Evolutionary conservation across 2,329 filamentous ascomycete genomes (phyloP).

Genomic region (Purpureocillium takamizusanense): DNA sequence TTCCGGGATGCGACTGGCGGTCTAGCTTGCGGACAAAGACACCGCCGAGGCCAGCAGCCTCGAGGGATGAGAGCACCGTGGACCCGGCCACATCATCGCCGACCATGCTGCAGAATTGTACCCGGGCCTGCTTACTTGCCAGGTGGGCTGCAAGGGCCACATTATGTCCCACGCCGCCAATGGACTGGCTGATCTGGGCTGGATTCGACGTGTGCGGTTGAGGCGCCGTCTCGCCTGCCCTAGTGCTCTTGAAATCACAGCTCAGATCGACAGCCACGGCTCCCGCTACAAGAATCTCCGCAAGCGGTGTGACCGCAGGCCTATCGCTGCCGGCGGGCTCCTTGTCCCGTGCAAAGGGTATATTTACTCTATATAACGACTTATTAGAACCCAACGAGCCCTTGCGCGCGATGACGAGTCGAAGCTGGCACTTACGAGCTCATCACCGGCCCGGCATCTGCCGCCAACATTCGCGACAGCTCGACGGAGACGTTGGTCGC

Average conservation of each 20-base stretch:
- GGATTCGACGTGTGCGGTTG: slow-evolving; percentile 77
- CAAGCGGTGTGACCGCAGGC: slow-evolving; percentile 15
- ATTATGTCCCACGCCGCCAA: slow-evolving; percentile 89
- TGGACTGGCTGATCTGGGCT: slow-evolving; percentile 66
- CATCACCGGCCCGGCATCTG: slow-evolving; percentile 15
- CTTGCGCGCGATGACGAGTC: slow-evolving; percentile 2
- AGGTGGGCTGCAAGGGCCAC: slow-evolving; percentile 77
- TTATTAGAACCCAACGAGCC: slow-evolving; percentile 23
- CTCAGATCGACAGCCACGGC: slow-evolving; percentile 80
- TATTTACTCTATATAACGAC: slow-evolving; percentile 20
- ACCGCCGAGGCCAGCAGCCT: slow-evolving; percentile 54
- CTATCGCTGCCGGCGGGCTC: slow-evolving; percentile 6
- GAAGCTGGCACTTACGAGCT: slow-evolving; percentile 27
- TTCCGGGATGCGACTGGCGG: slow-evolving; percentile 36
- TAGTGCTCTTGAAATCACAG: slow-evolving; percentile 56
- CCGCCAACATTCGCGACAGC: slow-evolving; percentile 34
- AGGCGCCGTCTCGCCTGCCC: slow-evolving; percentile 26
- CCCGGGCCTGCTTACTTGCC: slow-evolving; percentile 47
- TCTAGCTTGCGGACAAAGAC: slow-evolving; percentile 51
- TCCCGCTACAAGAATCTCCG: slow-evolving; percentile 79
- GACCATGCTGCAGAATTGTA: slow-evolving; percentile 71
- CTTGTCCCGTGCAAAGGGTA: slow-evolving; percentile 7
- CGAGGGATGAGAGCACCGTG: slow-evolving; percentile 59
- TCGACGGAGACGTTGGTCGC: slow-evolving; percentile 47
- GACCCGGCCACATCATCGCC: slow-evolving; percentile 74